Percentiles rank a stretch among this genome's conserved stretches.
Conservation (phyloP, 148 eudicot species). For the Polygonum aviculare region DNA sequence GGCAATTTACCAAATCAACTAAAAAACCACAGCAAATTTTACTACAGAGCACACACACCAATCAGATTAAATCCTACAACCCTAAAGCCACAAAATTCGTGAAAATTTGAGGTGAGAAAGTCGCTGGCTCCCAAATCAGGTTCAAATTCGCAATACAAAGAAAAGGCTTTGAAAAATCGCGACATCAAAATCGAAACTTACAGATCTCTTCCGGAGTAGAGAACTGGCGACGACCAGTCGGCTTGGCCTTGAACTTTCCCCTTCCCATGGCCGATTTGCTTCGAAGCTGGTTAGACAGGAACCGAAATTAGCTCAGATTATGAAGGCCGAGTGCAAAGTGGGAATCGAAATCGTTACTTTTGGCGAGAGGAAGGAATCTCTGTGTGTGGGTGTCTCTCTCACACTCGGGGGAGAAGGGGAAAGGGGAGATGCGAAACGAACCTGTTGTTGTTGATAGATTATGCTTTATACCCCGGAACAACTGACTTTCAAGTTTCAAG, state of each 20-base stretch:
- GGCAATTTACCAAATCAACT: no score
- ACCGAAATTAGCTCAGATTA: background rate
- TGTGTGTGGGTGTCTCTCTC: background rate
- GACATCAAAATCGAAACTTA: constrained; percentile 14
- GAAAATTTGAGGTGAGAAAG: background rate
- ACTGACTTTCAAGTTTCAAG: background rate
- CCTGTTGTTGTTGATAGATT: background rate
- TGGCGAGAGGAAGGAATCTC: background rate
- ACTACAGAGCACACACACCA: background rate
- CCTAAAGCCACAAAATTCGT: background rate
- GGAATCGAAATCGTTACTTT: constrained; percentile 4
- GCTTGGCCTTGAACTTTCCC: constrained; percentile 66
- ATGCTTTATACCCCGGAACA: background rate
- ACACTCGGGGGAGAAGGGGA: background rate
- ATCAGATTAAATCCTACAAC: background rate
- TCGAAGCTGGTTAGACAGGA: background rate
- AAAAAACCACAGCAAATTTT: background rate
- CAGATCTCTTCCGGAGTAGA: constrained; percentile 51
- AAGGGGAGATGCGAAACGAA: background rate
- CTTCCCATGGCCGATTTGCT: constrained; percentile 36
- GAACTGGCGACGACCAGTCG: constrained; percentile 65
- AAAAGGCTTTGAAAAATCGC: background rate
- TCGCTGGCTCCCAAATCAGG: background rate
- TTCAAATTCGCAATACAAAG: background rate
- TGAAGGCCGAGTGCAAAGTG: background rate